A percentile compares a stretch with the other conserved stretches of the same genome.
Conservation (phyloP, 257 asterid species). For the Handroanthus guayacan region DNA sequence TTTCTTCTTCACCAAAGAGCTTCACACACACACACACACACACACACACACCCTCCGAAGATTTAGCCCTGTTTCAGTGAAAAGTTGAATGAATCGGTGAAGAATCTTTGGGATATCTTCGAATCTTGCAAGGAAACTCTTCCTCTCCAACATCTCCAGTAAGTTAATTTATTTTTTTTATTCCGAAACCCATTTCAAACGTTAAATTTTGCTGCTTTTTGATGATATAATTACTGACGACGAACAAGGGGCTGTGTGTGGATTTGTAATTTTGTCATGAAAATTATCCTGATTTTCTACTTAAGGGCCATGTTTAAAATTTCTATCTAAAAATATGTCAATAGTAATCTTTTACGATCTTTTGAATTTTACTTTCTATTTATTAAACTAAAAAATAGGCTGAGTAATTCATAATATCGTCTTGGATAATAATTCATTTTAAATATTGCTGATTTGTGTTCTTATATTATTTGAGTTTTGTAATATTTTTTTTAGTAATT, state of each 20-base stretch:
- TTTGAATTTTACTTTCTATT: not conserved
- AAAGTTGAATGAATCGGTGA: not conserved
- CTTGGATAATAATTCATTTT: not conserved
- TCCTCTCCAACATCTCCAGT: slow-evolving; percentile 92
- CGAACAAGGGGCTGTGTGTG: slow-evolving; percentile 96
- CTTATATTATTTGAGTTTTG: not conserved
- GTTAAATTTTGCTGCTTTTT: not conserved
- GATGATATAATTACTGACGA: slow-evolving; percentile 28
- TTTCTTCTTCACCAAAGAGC: slow-evolving; percentile 1
- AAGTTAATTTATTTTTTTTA: slow-evolving; percentile 33
- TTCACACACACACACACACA: not conserved
- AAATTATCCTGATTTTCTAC: not conserved
- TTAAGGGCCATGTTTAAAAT: not conserved
- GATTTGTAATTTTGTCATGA: slow-evolving; percentile 85
- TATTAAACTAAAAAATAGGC: slow-evolving; percentile 4
- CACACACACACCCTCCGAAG: not conserved
- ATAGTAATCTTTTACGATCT: not conserved
- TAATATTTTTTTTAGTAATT: not conserved
- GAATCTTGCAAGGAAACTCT: slow-evolving; percentile 95
- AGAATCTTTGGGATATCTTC: slow-evolving; percentile 91
- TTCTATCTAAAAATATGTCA: not conserved
- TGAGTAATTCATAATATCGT: not conserved
- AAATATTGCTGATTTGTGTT: not conserved
- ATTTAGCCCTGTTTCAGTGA: slow-evolving; percentile 19
- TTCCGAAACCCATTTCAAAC: not conserved